Percentiles rank a stretch among this genome's conserved stretches.
Conservation (phyloP, 805 yeast species). For the Ogataea pini region DNA sequence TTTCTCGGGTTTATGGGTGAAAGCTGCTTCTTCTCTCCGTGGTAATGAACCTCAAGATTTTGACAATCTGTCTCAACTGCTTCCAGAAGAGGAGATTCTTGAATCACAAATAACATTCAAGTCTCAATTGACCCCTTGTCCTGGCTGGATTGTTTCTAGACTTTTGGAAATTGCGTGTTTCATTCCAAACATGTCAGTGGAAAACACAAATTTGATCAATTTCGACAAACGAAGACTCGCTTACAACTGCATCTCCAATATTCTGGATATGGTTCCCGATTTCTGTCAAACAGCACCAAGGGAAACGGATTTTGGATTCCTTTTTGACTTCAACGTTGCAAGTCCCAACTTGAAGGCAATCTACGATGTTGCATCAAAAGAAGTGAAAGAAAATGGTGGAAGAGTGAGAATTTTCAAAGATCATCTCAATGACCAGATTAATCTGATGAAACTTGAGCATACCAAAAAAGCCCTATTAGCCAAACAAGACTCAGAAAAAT, state of each 20-base stretch:
- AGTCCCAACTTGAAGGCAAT: slow-evolving; percentile 37
- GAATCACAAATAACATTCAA: slow-evolving; percentile 8
- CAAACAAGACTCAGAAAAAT: slow-evolving; percentile 29
- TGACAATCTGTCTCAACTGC: slow-evolving; percentile 30
- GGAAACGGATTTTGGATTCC: slow-evolving; percentile 52
- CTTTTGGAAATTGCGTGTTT: slow-evolving; percentile 72
- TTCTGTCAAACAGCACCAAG: slow-evolving; percentile 19
- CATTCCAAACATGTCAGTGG: slow-evolving; percentile 76
- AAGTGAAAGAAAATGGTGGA: slow-evolving; percentile 40
- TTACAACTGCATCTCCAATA: slow-evolving; percentile 58
- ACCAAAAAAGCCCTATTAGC: slow-evolving; percentile 28
- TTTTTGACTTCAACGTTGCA: slow-evolving; percentile 47
- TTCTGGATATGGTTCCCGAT: slow-evolving; percentile 45
- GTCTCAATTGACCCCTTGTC: slow-evolving; percentile 70
- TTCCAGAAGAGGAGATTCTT: slow-evolving; percentile 29
- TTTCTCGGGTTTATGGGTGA: slow-evolving; percentile 68
- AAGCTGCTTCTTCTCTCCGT: slow-evolving; percentile 43
- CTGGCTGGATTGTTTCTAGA: slow-evolving; percentile 88
- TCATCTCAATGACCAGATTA: slow-evolving; percentile 50
- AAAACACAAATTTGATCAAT: slow-evolving; percentile 65
- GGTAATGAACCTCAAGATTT: slow-evolving; percentile 2
- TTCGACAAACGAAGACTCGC: slow-evolving; percentile 82
- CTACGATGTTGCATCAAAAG: slow-evolving; percentile 45
- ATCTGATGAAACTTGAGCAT: slow-evolving; percentile 53
- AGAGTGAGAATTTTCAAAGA: slow-evolving; percentile 45